Base-by-base conservation (phyloP, 345 rosid genomes). In the Eucalyptus regnans region DNA sequence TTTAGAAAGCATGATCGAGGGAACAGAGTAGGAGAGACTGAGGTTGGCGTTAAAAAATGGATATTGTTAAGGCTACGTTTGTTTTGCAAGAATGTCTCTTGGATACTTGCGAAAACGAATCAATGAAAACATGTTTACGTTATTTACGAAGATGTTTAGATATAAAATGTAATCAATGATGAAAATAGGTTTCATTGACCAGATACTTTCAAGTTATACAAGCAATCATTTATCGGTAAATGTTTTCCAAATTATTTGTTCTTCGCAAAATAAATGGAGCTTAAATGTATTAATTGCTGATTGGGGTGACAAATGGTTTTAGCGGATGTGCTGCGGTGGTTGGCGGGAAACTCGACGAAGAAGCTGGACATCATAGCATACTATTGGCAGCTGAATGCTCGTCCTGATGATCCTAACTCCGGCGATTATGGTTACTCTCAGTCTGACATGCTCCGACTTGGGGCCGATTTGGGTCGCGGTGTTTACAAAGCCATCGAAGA, bases 311-410 rank as follows among this genome's bases (percentile, higher is more conserved):
- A 52, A 44, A 58, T 79, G 50, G 50, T 68, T 56, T 56, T 22
- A 96, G 98, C 94, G 25, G 96, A 97, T 91, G 99, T 97, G 91
- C 91, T 95, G 29, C 95, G 91, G 89, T 96, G 98, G 99, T 51
- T 96, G 92, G 98, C 97, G 46, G 93, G 94, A 33, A 97, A 96
- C 90, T 92, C 97, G 8, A 94, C 95, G 22, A 91, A 89, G 87
- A 91, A 90, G 86, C 92, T 97, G 50, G 98, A 97, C 91, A 91
- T 97, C 79, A 96, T 97, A 86, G 97, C 97, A 84, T 98, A 97
- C 90, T 96, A 97, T 87, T 97, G 99, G 99, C 96, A 96, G 90
- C 90, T 97, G 46, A 88, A 87, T 29, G 95, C 98, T 44, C 90
- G 86, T 49, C 97, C 98, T 7, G 93, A 92, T 4, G 96, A 97